Evolutionary conservation across 2,329 filamentous ascomycete species (phyloP).

Genomic region (Exophiala xenobiotica): DNA sequence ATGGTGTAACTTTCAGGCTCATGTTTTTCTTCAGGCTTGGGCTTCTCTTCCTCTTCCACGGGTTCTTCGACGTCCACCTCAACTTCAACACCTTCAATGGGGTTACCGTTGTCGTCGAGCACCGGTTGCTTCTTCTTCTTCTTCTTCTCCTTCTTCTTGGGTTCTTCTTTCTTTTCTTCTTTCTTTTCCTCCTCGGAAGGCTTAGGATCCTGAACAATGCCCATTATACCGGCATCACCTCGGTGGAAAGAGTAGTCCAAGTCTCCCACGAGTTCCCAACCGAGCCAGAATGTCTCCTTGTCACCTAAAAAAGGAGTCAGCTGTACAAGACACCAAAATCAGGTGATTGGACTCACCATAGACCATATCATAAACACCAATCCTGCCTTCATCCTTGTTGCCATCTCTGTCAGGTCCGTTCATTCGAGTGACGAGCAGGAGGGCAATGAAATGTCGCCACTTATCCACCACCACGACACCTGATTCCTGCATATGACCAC

Average conservation of each 20-base stretch:
- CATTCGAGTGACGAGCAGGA: slow-evolving; percentile 39
- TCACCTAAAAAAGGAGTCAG: slow-evolving; percentile 37
- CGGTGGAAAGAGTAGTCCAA: slow-evolving; percentile 46
- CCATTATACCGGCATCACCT: slow-evolving; percentile 36
- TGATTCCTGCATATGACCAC: slow-evolving; percentile 42
- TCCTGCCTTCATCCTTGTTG: slow-evolving; percentile 36
- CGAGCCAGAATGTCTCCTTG: slow-evolving; percentile 53
- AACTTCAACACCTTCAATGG: slow-evolving; percentile 13
- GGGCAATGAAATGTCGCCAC: slow-evolving; percentile 46
- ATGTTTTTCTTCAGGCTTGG: slow-evolving; percentile 5
- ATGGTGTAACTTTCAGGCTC: slow-evolving; percentile 36
- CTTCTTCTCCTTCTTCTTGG: slow-evolving; percentile 22
- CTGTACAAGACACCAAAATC: neutral
- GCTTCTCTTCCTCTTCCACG: slow-evolving; percentile 5
- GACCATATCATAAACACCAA: slow-evolving; percentile 50
- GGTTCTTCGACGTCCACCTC: slow-evolving; percentile 2
- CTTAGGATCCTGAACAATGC: slow-evolving; percentile 15
- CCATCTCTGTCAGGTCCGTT: slow-evolving; percentile 47
- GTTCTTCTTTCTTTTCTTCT: slow-evolving; percentile 6
- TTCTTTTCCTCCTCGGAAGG: neutral
- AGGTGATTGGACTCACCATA: slow-evolving; percentile 37
- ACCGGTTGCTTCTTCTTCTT: slow-evolving; percentile 5
- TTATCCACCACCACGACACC: slow-evolving; percentile 51
- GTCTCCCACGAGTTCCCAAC: slow-evolving; percentile 48
- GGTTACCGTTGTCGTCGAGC: neutral